A percentile compares a stretch with the other conserved stretches of the same genome.
Evolutionary conservation across 495 filamentous ascomycete genomes (phyloP).

Genomic region (Podospora didyma): DNA sequence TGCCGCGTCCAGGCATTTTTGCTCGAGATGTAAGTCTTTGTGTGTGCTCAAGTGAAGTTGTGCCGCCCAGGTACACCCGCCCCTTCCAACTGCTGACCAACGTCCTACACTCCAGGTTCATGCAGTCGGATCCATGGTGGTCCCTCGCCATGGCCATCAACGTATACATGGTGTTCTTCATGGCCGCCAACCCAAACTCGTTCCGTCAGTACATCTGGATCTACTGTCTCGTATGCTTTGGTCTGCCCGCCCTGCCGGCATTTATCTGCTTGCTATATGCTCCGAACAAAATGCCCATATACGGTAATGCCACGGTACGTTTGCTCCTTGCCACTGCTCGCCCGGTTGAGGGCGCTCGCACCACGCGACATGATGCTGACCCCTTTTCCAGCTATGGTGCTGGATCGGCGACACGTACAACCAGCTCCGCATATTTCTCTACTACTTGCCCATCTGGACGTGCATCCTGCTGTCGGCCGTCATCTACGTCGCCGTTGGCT

Average conservation of each 20-base stretch:
- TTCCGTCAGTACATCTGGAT: conserved; percentile 64
- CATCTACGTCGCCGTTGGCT: conserved; percentile 71
- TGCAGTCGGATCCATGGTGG: conserved; percentile 57
- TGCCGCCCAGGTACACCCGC: too few relatives aligned
- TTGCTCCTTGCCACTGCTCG: background rate
- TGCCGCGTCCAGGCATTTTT: conserved; percentile 78
- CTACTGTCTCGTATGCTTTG: conserved; percentile 71
- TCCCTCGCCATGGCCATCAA: conserved; percentile 79
- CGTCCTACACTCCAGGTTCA: conserved; percentile 37
- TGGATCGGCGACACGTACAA: conserved; percentile 71
- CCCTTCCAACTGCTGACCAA: too few relatives aligned
- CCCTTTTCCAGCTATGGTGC: conserved; percentile 67
- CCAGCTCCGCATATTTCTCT: conserved; percentile 66
- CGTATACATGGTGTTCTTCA: conserved; percentile 81
- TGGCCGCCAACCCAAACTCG: conserved; percentile 58
- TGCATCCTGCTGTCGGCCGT: conserved; percentile 62
- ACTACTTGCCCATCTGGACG: conserved; percentile 87
- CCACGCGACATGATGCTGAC: too few relatives aligned
- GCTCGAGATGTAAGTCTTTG: conserved; percentile 50
- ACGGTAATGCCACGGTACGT: conserved; percentile 65
- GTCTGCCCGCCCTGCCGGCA: conserved; percentile 66
- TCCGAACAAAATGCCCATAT: conserved; percentile 49
- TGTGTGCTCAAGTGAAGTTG: too few relatives aligned
- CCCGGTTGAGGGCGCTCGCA: too few relatives aligned
- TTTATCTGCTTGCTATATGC: conserved; percentile 58